These are phyloP conservation scores for Euphrasia confusa DNA, from an alignment of 257 asterid genomes.

Conservation along the genomic window DNA sequence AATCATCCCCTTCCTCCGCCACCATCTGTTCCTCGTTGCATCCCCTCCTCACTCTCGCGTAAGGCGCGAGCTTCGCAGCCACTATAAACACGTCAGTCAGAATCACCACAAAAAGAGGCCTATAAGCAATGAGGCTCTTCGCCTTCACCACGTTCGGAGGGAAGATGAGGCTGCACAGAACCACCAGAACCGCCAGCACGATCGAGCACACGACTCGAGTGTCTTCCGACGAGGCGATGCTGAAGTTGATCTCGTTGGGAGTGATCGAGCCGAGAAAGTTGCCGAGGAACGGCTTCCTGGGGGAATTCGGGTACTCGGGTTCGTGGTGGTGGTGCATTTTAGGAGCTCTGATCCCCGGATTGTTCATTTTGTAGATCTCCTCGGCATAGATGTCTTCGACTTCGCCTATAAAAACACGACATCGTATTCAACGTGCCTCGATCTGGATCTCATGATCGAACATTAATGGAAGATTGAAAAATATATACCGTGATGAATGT, in stretches of 20 bases:
- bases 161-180: conserved; percentile 40
- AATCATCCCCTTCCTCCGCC: conserved; percentile 26
- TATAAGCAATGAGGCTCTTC: conserved; percentile 50
- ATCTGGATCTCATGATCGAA: no score
- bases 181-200: conserved; percentile 53
- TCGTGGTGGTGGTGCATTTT: conserved; percentile 4
- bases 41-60: conserved; percentile 25
- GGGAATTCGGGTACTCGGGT: conserved; percentile 9
- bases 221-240: conserved; percentile 59
- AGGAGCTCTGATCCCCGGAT: conserved; percentile 12
- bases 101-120: conserved; percentile 63
- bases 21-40: conserved; percentile 10
- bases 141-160: conserved; percentile 46
- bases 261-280: conserved; percentile 28
- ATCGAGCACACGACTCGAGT: conserved; percentile 53
- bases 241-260: conserved; percentile 47
- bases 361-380: not conserved
- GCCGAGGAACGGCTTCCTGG: conserved; percentile 16
- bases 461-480: no score
- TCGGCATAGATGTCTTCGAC: conserved; percentile 17
- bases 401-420: conserved; percentile 19
- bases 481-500: conserved; percentile 14
- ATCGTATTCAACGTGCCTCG: no score
- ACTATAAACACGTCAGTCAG: conserved; percentile 55
- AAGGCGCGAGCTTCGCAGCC: conserved; percentile 33